Base-by-base conservation (phyloP, 2,329 filamentous ascomycete species). In the Talaromyces marneffei region DNA sequence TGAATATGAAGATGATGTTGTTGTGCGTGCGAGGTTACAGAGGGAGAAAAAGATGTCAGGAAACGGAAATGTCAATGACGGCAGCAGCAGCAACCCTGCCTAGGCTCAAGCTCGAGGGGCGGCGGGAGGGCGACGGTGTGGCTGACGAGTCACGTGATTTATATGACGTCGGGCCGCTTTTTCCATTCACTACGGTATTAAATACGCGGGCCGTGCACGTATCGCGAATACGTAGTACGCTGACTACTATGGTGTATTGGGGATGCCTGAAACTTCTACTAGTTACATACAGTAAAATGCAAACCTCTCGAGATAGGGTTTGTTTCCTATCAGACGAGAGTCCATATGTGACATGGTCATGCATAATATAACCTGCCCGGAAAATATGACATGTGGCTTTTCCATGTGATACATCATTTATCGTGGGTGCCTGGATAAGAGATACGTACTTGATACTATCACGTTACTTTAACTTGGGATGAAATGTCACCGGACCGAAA, bases 91-190 rank as follows among this genome's bases (percentile, higher is more conserved):
- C 40, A 18, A 44, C 14, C n/a, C n/a, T 31, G 25, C 18, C 18
- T 35, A 46, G 40, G 25, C n/a, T 31, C 16, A 50, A 31, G 56
- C 56, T 58, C 39, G 44, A 23, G 3, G 44, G 44, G 2, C 12
- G 40, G 44, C 44, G 3, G 44, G 44, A 3, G 25, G 40, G 31
- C 31, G 39, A 48, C 42, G 56, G 31, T 58, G 53, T 58, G 60
- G 55, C 54, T 62, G 60, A 48, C 2, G 54, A 16, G 8, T 61
- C 59, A 61, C 59, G 59, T 61, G 59, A 61, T 18, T 2, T 4
- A 2, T 0, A 57, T 61, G 59, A 61, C 59, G 59, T 61, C 12
- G 12, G 20, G n/a, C 18, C 10, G 37, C n/a, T 27, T 8, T 53
- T 23, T 14, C 39, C 16, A 6, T 20, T 42, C 18, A 5, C 14